Evolutionary conservation across 768 basidiomycete species (phyloP).

Genomic region (Mycena galopus): DNA sequence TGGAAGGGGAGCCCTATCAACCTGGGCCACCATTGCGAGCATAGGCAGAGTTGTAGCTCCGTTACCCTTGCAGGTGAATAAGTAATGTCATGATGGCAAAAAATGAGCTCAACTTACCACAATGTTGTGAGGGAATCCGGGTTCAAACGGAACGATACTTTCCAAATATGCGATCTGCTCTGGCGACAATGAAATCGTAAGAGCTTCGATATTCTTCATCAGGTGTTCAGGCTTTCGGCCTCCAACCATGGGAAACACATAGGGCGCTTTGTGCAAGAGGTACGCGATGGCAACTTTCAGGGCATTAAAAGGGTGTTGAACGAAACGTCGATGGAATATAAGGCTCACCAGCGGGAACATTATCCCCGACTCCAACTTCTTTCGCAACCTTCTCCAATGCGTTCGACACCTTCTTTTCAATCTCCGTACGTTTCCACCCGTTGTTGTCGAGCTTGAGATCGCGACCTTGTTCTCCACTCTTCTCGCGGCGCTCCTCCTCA

Average conservation of each 20-base stretch:
- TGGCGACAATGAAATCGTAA: conserved; percentile 49
- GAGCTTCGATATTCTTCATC: conserved; percentile 54
- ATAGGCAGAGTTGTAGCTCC: too few species aligned
- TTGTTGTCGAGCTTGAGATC: conserved; percentile 45
- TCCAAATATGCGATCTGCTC: conserved; percentile 55
- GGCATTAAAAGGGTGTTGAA: background rate
- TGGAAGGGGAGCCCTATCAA: too few species aligned
- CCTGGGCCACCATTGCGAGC: too few species aligned
- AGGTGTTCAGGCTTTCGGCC: conserved; percentile 57
- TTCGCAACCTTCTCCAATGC: conserved; percentile 55
- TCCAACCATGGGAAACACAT: conserved; percentile 56
- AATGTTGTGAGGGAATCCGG: too few species aligned
- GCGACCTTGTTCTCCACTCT: conserved; percentile 49
- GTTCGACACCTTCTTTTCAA: conserved; percentile 47
- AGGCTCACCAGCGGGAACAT: conserved; percentile 43
- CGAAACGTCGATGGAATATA: conserved; percentile 1
- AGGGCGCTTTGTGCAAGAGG: conserved; percentile 57
- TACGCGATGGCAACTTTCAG: conserved; percentile 23
- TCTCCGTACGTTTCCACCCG: conserved; percentile 30
- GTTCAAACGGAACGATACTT: conserved; percentile 49
- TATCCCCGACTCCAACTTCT: conserved; percentile 52
- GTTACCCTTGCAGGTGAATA: too few species aligned
- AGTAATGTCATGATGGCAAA: too few species aligned
- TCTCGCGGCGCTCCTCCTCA: conserved; percentile 45
- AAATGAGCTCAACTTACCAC: too few species aligned